Evolutionary conservation across 129 eudicot species (phyloP), one percentile per base, ranked within the genome.

Genomic region (Centella asiatica): DNA sequence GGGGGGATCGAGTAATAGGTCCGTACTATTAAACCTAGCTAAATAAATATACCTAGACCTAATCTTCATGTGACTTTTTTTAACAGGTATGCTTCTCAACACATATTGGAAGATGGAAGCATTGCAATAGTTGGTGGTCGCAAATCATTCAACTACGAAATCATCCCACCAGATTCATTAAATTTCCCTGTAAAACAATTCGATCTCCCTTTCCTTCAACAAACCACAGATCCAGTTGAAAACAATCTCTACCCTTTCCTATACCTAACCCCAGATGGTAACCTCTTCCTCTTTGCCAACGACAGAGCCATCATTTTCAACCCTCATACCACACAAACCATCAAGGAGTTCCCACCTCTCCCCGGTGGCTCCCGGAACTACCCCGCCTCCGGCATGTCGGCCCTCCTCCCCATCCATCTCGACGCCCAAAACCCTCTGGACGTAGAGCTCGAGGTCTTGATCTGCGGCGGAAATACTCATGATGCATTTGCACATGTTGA

Each of bases 281-380:
- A 84, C 64, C 67, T 84, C 22, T 87, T 84, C 78, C 45, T 92
- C 48, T 87, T 87, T 22, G 95, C 95, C n/a, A 92, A 87, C 60
- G 67, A 77, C 50, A 78, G 79, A 2, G 75, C 90, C 56, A 69
- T 84, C 36, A 45, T 80, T 3, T 49, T 92, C 25, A 62, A 87
- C 48, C 85, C 89, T 0, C 12, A 39, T 18, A 73, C 77, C 17
- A 83, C 84, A 3, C 2, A 67, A 6, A 55, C 59, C 25, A 47
- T 87, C 46, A 68, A 79, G 19, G 65, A 67, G 20, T 72, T 85
- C 69, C 96, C 99, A 0, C 73, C 62, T 40, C 15, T 93, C 26
- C 68, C 69, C 0, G 96, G 95, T 0, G 99, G 98, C 1, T 44
- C 95, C 15, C 83, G 99, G 11, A 87, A 82, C 81, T 93, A 87